Evolutionary conservation across 2,329 filamentous ascomycete genomes (phyloP).

Genomic region (Macroventuria anomochaeta): DNA sequence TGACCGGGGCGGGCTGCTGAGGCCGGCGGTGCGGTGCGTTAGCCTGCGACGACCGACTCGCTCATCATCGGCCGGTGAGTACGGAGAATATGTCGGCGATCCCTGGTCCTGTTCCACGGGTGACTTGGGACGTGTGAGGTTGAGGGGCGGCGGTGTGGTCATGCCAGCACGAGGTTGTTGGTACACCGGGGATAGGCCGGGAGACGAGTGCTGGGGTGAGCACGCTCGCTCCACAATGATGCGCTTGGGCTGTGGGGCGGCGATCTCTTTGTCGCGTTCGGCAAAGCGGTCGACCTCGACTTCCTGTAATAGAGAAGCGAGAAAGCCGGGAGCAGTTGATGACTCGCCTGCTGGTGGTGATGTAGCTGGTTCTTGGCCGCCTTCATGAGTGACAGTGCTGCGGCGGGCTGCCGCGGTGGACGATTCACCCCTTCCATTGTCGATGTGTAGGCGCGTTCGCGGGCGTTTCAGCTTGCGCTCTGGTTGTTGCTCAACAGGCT

Average conservation of each 20-base stretch:
- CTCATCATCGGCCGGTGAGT: constrained; percentile 55
- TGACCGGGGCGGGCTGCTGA: constrained; percentile 57
- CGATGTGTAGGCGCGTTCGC: constrained; percentile 72
- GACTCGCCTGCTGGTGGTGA: constrained; percentile 35
- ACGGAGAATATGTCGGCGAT: constrained; percentile 75
- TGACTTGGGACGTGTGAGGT: constrained; percentile 66
- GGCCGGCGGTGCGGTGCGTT: constrained; percentile 38
- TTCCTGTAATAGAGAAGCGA: constrained; percentile 86
- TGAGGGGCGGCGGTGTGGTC: constrained; percentile 71
- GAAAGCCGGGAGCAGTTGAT: constrained; percentile 71
- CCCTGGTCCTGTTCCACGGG: constrained; percentile 57
- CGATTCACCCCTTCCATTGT: constrained; percentile 56
- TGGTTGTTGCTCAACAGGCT: constrained; percentile 64
- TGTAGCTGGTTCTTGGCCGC: constrained; percentile 20
- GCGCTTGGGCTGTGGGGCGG: constrained; percentile 49
- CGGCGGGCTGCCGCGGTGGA: constrained; percentile 41
- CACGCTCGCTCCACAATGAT: constrained; percentile 50
- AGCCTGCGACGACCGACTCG: constrained; percentile 47
- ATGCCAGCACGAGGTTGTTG: constrained; percentile 69
- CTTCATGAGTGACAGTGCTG: constrained; percentile 32
- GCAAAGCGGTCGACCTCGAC: constrained; percentile 66
- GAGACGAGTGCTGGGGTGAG: constrained; percentile 64
- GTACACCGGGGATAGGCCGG: constrained; percentile 70
- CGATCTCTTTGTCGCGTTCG: constrained; percentile 46
- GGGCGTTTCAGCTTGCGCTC: constrained; percentile 88